Evolutionary conservation across 225 moss, liverwort and hornwort genomes (phyloP).

Genomic region (Sphagnum tenellum): DNA sequence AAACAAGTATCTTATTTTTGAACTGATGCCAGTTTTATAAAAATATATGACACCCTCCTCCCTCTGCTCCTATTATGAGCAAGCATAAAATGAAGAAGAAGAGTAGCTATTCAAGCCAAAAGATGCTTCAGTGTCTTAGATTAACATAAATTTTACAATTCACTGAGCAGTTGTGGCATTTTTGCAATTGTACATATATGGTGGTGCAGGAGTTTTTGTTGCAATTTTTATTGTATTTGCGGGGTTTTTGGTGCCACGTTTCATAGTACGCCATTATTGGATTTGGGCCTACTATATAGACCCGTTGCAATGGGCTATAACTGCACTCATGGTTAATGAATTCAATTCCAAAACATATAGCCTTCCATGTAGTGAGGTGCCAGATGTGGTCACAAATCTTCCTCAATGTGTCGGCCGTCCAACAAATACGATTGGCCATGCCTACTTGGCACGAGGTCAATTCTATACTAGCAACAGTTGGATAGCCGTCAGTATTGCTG

Average conservation of each 20-base stretch:
- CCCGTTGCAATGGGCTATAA: slow-evolving; percentile 82
- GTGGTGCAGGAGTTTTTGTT: slow-evolving; percentile 62
- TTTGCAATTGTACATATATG: neutral
- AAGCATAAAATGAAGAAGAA: too few species aligned
- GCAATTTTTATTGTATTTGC: slow-evolving; percentile 83
- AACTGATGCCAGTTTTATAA: too few species aligned
- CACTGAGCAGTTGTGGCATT: too few species aligned
- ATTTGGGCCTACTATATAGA: slow-evolving; percentile 89
- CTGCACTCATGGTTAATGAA: slow-evolving; percentile 72
- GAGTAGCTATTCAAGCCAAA: too few species aligned
- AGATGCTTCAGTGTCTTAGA: too few species aligned
- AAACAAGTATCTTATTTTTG: too few species aligned
- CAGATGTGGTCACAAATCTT: slow-evolving; percentile 21
- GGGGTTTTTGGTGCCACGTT: slow-evolving; percentile 82
- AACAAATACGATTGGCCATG: slow-evolving; percentile 67
- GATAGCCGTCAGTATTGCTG: slow-evolving; percentile 66
- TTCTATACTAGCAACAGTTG: slow-evolving; percentile 76
- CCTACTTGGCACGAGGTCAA: slow-evolving; percentile 59
- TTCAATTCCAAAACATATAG: slow-evolving; percentile 57
- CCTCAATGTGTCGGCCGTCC: slow-evolving; percentile 62
- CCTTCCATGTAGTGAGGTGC: slow-evolving; percentile 44
- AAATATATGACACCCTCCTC: too few species aligned
- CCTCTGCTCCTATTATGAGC: too few species aligned
- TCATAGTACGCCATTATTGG: slow-evolving; percentile 65
- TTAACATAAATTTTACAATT: too few species aligned